phyloP scores from a whole-genome alignment of 2,329 filamentous ascomycete species.

The Claviceps spartinae region DNA sequence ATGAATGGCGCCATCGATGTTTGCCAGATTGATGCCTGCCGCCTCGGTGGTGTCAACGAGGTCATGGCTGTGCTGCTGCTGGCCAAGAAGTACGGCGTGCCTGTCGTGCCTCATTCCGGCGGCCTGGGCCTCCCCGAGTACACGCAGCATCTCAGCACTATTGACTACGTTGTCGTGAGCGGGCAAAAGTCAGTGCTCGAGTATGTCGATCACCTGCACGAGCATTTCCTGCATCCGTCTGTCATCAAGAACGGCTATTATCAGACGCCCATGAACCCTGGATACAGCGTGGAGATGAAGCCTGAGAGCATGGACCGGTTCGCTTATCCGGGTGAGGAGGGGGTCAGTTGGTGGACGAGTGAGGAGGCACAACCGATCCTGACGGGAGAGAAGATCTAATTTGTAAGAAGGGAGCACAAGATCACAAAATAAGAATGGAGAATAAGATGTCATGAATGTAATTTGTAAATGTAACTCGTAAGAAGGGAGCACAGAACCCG shows the following conservation, averaged over 20 bases:
- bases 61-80: conserved; percentile 81
- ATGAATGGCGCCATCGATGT: conserved; percentile 70
- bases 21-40: conserved; percentile 82
- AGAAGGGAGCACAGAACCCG: not conserved
- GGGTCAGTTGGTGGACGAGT: conserved; percentile 74
- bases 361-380: conserved; percentile 67
- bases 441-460: conserved; percentile 14
- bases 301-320: conserved; percentile 70
- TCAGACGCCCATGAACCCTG: conserved; percentile 67
- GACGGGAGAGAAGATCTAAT: conserved; percentile 43
- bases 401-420: not conserved
- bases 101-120: conserved; percentile 79
- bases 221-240: conserved; percentile 77
- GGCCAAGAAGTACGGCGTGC: conserved; percentile 64
- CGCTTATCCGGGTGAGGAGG: conserved; percentile 61
- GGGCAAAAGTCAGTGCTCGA: conserved; percentile 74
- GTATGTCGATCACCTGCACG: conserved; percentile 86
- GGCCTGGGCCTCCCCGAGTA: conserved; percentile 88
- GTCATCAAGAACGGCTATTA: conserved; percentile 78
- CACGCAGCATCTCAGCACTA: conserved; percentile 82
- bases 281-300: conserved; percentile 93
- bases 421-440: not conserved
- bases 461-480: conserved; percentile 28
- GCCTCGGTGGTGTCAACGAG: conserved; percentile 82
- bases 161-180: conserved; percentile 80